Base-by-base conservation (phyloP, 192 early-diverging fungal genomes). In the Geranomyces michiganensis region DNA sequence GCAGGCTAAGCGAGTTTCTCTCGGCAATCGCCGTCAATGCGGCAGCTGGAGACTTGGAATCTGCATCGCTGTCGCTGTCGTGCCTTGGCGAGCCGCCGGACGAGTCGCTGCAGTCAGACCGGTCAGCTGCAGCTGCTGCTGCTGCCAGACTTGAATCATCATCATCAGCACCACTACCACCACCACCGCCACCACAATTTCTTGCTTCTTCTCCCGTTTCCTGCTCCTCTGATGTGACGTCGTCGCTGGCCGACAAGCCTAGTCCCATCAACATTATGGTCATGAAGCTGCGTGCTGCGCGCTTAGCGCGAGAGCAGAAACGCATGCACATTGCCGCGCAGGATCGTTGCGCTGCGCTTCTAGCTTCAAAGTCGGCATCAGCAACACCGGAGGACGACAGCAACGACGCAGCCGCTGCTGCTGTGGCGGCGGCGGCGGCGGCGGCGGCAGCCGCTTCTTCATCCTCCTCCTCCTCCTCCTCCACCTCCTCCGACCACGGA, bases 81-180 rank as follows among this genome's bases (percentile, higher is more conserved):
- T 56, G 48, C 30, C 60, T 74, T 5, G 73, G 73, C 14, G 63
- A 66, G 33, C 71, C 71, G 19, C 71, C 71, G 30, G 44, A n/a
- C n/a, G n/a, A n/a, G n/a, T n/a, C n/a, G n/a, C n/a, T n/a, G n/a
- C n/a, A n/a, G n/a, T n/a, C n/a, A n/a, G n/a, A n/a, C n/a, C n/a
- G n/a, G n/a, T n/a, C n/a, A 13, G 41, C 41, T 15, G 64, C 7
- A 6, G 44, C 43, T n/a, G n/a, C n/a, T n/a, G n/a, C n/a, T n/a
- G n/a, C n/a, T n/a, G n/a, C n/a, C n/a, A n/a, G n/a, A n/a, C n/a
- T n/a, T n/a, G n/a, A n/a, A n/a, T n/a, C n/a, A n/a, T n/a, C n/a
- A n/a, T n/a, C n/a, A n/a, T n/a, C n/a, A n/a, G 49, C 9, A 14
- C 43, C 41, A 46, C 12, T n/a, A 45, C 22, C 64, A 26, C 15